A percentile compares a stretch with the other conserved stretches of the same genome.
phyloP scores from a whole-genome alignment of 768 basidiomycete genomes.

The Sporobolomyces roseus region DNA sequence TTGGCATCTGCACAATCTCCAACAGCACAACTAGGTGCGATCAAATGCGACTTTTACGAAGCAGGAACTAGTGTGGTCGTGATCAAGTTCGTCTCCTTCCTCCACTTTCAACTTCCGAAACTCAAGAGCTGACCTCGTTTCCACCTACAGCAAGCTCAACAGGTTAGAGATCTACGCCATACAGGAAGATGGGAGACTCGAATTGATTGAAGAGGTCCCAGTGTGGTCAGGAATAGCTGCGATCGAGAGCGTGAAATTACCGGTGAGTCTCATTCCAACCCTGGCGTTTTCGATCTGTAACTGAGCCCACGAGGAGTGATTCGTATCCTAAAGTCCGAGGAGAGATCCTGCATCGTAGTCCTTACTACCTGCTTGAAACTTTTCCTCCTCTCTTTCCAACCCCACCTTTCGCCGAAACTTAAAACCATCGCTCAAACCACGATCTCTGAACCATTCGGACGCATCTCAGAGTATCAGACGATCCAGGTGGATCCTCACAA shows the following conservation, averaged over 20 bases:
- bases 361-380: constrained; percentile 41
- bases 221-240: constrained; percentile 33
- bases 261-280: neutral
- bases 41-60: constrained; percentile 20
- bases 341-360: constrained; percentile 32
- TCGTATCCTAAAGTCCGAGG: constrained; percentile 8
- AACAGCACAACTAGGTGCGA: constrained; percentile 32
- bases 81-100: constrained; percentile 27
- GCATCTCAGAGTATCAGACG: constrained; percentile 26
- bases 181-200: constrained; percentile 11
- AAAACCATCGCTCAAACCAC: constrained; percentile 18
- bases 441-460: constrained; percentile 33
- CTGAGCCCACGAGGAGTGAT: neutral
- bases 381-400: constrained; percentile 33
- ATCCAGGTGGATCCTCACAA: constrained; percentile 27
- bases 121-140: neutral
- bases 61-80: constrained; percentile 2
- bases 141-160: constrained; percentile 36
- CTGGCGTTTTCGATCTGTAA: too few relatives aligned
- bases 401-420: neutral
- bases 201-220: constrained; percentile 14
- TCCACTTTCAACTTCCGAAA: neutral
- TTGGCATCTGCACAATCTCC: constrained; percentile 32
- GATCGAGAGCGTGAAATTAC: constrained; percentile 27
- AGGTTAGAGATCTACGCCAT: constrained; percentile 33